Percentiles rank a stretch among this genome's conserved stretches.
phyloP scores from a whole-genome alignment of 345 rosid genomes.

The Hypericum androsaemum region DNA sequence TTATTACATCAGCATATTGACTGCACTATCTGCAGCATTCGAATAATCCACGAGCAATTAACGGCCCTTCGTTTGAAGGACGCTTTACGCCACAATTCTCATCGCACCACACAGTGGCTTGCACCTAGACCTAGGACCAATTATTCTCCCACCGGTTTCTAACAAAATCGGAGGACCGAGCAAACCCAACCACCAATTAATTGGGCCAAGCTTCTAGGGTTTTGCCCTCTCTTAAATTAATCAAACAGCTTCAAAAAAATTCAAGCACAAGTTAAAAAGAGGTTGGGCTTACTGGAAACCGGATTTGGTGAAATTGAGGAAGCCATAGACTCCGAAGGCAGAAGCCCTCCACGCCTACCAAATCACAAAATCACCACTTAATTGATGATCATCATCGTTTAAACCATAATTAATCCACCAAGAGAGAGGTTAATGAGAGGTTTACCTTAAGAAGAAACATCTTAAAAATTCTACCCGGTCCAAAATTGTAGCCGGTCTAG shows the following conservation, averaged over 20 bases:
- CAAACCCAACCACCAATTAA: no score
- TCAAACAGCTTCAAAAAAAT: neutral
- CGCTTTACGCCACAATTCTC: no score
- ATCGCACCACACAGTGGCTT: no score
- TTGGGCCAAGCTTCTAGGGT: no score
- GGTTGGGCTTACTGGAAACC: constrained; percentile 53
- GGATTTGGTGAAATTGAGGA: constrained; percentile 66
- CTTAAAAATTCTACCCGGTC: constrained; percentile 12
- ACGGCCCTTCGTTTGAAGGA: no score
- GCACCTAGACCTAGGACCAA: no score
- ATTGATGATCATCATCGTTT: neutral
- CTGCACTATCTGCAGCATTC: no score
- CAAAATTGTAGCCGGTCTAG: neutral
- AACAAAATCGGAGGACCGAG: neutral
- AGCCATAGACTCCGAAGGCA: constrained; percentile 70
- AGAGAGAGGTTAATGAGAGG: neutral
- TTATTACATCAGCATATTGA: no score
- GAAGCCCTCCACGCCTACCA: constrained; percentile 64
- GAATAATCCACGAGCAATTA: no score
- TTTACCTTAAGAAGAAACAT: constrained; percentile 70
- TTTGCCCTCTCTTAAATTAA: no score
- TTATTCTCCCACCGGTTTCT: no score
- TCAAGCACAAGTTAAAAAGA: neutral
- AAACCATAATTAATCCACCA: neutral
- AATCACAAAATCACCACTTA: neutral